Evolutionary conservation across 495 filamentous ascomycete species (phyloP).

Genomic region (Letharia lupina): DNA sequence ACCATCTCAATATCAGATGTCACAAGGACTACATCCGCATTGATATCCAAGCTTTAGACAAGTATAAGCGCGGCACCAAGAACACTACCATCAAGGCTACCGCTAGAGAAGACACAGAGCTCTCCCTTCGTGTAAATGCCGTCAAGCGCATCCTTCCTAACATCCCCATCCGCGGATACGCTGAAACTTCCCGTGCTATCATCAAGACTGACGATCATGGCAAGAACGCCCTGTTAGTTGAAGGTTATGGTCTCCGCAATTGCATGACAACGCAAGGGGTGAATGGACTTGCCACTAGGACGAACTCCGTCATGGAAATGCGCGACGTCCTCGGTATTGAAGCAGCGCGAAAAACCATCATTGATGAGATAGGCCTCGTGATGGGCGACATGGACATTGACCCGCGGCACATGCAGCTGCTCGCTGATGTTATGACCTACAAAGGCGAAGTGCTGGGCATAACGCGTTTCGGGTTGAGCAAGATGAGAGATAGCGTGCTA

Average conservation of each 20-base stretch:
- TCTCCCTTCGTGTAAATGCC: slow-evolving; percentile 72
- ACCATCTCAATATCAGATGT: slow-evolving; percentile 40
- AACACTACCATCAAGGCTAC: slow-evolving; percentile 37
- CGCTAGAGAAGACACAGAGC: slow-evolving; percentile 46
- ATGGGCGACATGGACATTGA: slow-evolving; percentile 95
- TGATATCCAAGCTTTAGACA: slow-evolving; percentile 46
- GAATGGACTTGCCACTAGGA: slow-evolving; percentile 57
- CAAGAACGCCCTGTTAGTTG: slow-evolving; percentile 67
- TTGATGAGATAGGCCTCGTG: slow-evolving; percentile 67
- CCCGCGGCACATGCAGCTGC: slow-evolving; percentile 94
- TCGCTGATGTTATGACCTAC: slow-evolving; percentile 99
- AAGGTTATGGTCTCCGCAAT: slow-evolving; percentile 80
- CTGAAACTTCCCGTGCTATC: slow-evolving; percentile 76
- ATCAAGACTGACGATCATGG: slow-evolving; percentile 66
- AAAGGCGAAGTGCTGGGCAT: slow-evolving; percentile 97
- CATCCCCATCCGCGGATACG: slow-evolving; percentile 78
- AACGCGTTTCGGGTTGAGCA: slow-evolving; percentile 89
- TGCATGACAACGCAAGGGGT: slow-evolving; percentile 93
- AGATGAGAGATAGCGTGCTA: slow-evolving; percentile 92
- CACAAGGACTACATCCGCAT: slow-evolving; percentile 39
- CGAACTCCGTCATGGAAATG: slow-evolving; percentile 89
- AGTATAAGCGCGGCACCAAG: slow-evolving; percentile 36
- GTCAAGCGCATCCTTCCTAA: slow-evolving; percentile 72
- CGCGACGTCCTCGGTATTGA: slow-evolving; percentile 94
- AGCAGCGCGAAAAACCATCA: slow-evolving; percentile 78